These are phyloP conservation scores for Marasmius tenuissimus DNA, from an alignment of 1,284 basidiomycete species.

Conservation along the genomic window DNA sequence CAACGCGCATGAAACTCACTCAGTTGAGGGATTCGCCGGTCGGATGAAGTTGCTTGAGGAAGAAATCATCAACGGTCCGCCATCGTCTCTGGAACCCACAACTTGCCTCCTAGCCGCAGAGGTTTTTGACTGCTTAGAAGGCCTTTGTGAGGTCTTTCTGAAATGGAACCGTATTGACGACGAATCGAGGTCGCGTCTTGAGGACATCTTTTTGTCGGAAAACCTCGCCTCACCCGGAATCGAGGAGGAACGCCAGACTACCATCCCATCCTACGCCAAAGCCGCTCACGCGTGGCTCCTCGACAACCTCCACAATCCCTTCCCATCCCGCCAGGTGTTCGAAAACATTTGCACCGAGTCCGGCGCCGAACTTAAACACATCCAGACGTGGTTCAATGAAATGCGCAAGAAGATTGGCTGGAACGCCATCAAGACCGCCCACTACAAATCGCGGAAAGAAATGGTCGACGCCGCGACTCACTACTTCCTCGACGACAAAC, in stretches of 20 bases:
- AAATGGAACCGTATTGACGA: too few species aligned
- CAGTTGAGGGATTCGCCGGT: too few species aligned
- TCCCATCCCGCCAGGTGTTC: conserved; percentile 36
- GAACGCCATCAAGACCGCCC: conserved; percentile 38
- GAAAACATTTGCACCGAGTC: conserved; percentile 25
- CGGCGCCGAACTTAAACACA: conserved; percentile 24
- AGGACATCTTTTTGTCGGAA: neutral
- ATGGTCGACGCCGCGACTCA: conserved; percentile 9
- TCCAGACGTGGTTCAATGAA: conserved; percentile 52
- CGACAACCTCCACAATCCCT: conserved; percentile 48
- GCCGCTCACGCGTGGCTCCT: conserved; percentile 44
- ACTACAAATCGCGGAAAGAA: conserved; percentile 9
- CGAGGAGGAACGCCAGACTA: neutral
- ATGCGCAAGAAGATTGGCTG: conserved; percentile 52
- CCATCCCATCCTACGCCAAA: conserved; percentile 28
- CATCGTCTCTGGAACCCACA: neutral
- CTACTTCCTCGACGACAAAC: conserved; percentile 1
- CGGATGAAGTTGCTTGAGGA: neutral
- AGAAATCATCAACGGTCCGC: neutral
- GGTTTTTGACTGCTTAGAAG: conserved; percentile 6
- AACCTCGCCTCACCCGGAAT: neutral
- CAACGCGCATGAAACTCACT: too few species aligned
- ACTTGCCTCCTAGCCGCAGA: conserved; percentile 5
- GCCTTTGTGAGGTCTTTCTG: conserved; percentile 6
- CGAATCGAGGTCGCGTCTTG: too few species aligned